Evolutionary conservation across 257 asterid genomes (phyloP).

Genomic region (Nicotiana obtusifolia): DNA sequence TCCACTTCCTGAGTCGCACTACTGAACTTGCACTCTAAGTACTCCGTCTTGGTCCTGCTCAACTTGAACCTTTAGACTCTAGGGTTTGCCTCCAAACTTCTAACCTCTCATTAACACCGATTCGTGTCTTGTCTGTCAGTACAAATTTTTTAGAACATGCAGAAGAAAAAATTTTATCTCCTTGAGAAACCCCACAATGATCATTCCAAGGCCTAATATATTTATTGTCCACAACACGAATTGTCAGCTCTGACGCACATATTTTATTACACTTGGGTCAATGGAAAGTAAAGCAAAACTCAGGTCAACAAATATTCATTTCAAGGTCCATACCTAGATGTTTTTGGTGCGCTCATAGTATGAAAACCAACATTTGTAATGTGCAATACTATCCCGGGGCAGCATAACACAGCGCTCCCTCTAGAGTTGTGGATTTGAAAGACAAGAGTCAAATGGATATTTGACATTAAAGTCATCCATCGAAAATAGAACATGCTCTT

Average conservation of each 20-base stretch:
- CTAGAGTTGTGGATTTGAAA: background rate
- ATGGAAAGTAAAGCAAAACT: background rate
- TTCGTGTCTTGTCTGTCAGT: no score
- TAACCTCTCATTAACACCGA: no score
- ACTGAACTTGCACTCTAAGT: no score
- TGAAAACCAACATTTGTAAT: background rate
- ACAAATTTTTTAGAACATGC: no score
- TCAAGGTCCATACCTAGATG: background rate
- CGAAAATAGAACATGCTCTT: background rate
- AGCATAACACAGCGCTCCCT: background rate
- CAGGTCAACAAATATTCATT: background rate
- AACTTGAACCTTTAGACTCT: no score
- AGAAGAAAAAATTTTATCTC: no score
- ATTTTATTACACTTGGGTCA: background rate
- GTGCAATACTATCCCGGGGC: background rate
- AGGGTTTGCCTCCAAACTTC: no score
- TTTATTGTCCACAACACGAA: background rate
- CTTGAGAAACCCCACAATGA: background rate
- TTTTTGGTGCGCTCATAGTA: background rate
- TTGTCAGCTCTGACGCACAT: background rate
- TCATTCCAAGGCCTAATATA: background rate
- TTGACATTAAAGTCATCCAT: background rate
- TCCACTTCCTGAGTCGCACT: no score
- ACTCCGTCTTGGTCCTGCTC: no score
- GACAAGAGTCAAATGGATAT: background rate